These are phyloP conservation scores for Epipyxis sp. DNA, from an alignment of 108 stramenopile species.

Conservation along the genomic window DNA sequence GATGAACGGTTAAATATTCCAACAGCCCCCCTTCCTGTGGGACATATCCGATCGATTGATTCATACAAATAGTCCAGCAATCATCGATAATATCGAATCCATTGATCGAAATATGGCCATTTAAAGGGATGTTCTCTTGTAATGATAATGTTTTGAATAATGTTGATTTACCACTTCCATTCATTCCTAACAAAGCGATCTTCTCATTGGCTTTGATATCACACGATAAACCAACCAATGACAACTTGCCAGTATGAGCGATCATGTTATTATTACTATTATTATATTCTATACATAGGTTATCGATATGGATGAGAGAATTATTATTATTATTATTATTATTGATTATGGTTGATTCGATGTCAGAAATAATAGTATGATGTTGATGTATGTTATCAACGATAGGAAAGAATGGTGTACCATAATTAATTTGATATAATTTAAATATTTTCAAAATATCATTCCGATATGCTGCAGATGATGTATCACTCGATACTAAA, in stretches of 20 bases:
- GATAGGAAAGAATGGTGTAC: no score
- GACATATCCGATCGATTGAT: not conserved
- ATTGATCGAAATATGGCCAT: not conserved
- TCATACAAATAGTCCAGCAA: not conserved
- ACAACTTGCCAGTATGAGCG: not conserved
- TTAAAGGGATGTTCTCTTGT: not conserved
- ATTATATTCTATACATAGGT: no score
- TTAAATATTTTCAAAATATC: no score
- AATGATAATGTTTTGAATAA: conserved; percentile 10
- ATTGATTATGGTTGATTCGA: no score
- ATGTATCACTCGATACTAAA: no score
- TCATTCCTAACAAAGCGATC: conserved; percentile 11
- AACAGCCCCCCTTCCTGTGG: conserved; percentile 7
- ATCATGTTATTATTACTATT: no score
- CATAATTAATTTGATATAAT: no score
- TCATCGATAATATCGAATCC: not conserved
- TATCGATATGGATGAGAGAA: no score
- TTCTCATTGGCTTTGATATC: not conserved
- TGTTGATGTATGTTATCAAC: no score
- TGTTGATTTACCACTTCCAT: conserved; percentile 26
- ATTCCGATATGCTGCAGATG: no score
- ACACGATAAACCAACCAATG: not conserved
- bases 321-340: no score
- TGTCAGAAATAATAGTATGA: no score
- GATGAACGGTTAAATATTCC: not conserved